phyloP scores from a whole-genome alignment of 441 rosid species.

The Sinapis alba region DNA sequence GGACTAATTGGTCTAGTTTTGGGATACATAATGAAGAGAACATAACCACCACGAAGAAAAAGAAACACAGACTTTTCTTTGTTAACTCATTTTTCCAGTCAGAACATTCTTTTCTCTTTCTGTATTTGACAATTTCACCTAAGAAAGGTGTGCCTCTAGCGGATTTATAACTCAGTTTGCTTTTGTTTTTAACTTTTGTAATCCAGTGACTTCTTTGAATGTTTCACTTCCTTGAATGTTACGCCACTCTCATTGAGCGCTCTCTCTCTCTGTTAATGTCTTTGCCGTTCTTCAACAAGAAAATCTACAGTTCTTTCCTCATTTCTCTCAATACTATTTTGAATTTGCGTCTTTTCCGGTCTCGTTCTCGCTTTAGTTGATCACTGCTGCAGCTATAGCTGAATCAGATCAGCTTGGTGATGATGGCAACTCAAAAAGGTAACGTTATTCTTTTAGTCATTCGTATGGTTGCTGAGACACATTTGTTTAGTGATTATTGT shows the following conservation, averaged over 20 bases:
- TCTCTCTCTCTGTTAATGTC: neutral
- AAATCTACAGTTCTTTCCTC: neutral
- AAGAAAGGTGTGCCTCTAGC: slow-evolving; percentile 24
- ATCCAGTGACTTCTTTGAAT: neutral
- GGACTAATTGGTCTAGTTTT: slow-evolving; percentile 38
- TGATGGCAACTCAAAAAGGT: slow-evolving; percentile 50
- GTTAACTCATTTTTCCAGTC: slow-evolving; percentile 30
- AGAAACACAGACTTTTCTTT: slow-evolving; percentile 5
- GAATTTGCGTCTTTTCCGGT: slow-evolving; percentile 6
- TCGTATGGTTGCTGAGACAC: neutral
- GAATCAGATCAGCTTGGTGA: slow-evolving; percentile 38
- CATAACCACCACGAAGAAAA: slow-evolving; percentile 2
- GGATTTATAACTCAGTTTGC: slow-evolving; percentile 12
- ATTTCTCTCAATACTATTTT: neutral
- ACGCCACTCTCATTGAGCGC: neutral
- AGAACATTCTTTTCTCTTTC: neutral
- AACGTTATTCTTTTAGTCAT: slow-evolving; percentile 1
- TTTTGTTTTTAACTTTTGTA: neutral
- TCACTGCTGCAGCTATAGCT: slow-evolving; percentile 45
- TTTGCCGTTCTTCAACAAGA: neutral
- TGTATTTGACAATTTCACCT: slow-evolving; percentile 34
- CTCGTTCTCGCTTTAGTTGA: slow-evolving; percentile 33
- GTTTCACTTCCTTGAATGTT: neutral
- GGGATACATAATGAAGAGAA: slow-evolving; percentile 41
- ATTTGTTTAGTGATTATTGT: neutral